phyloP scores from a whole-genome alignment of 352 stramenopile species.

The Phytophthora hybrid region DNA sequence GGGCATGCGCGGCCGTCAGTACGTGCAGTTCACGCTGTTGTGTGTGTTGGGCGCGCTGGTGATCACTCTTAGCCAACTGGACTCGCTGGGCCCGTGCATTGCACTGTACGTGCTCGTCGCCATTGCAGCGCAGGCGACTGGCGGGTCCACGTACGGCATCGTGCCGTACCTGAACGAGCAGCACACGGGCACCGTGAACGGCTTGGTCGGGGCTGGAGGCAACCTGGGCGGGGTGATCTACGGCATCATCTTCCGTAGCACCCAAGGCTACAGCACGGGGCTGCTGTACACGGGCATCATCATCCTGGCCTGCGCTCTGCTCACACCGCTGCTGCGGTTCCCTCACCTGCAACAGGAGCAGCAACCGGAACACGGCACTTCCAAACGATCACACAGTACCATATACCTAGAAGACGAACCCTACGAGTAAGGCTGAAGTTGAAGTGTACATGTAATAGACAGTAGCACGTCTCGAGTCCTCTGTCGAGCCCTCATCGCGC shows the following conservation, averaged over 20 bases:
- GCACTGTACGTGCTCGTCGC: slow-evolving; percentile 93
- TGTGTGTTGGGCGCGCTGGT: slow-evolving; percentile 82
- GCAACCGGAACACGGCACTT: slow-evolving; percentile 10
- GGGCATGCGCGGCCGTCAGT: slow-evolving; percentile 92
- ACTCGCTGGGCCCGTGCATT: slow-evolving; percentile 77
- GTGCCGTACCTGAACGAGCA: slow-evolving; percentile 78
- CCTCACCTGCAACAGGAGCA: slow-evolving; percentile 47
- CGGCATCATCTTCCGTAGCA: slow-evolving; percentile 70
- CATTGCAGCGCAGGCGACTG: slow-evolving; percentile 89
- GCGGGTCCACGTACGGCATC: slow-evolving; percentile 72
- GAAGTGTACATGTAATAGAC: no score
- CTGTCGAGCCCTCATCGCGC: no score
- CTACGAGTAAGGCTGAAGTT: slow-evolving; percentile 18
- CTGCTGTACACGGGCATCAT: slow-evolving; percentile 71
- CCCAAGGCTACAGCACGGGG: slow-evolving; percentile 42
- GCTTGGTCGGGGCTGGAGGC: slow-evolving; percentile 68
- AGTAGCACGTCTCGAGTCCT: no score
- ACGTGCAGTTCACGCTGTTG: slow-evolving; percentile 85
- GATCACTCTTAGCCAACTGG: slow-evolving; percentile 88
- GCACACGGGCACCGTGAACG: slow-evolving; percentile 72
- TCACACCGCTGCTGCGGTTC: slow-evolving; percentile 54
- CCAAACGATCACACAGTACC: slow-evolving; percentile 37
- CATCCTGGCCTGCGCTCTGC: slow-evolving; percentile 58
- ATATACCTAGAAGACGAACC: slow-evolving; percentile 41
- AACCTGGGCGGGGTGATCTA: slow-evolving; percentile 80